Conservation (phyloP, 2,329 filamentous ascomycete genomes). For the Talaromyces funiculosus region DNA sequence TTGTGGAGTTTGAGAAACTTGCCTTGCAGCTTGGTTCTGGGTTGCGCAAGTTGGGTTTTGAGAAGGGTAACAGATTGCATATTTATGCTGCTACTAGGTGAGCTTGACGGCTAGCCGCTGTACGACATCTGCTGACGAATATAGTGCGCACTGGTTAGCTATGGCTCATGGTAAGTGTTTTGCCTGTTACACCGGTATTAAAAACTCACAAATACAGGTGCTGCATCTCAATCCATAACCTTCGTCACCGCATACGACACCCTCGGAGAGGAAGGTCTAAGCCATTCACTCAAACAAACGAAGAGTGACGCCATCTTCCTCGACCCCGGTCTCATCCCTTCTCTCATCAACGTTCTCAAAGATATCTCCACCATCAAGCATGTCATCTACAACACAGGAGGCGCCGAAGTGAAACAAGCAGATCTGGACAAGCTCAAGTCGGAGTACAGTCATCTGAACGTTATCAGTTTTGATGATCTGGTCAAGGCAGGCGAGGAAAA, state of each 20-base stretch:
- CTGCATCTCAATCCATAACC: slow-evolving; percentile 75
- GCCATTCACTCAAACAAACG: slow-evolving; percentile 80
- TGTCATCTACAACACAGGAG: slow-evolving; percentile 53
- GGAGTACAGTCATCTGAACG: slow-evolving; percentile 48
- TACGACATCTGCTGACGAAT: background rate
- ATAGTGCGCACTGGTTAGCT: slow-evolving; percentile 73
- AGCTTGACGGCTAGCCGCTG: slow-evolving; percentile 19
- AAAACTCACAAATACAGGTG: slow-evolving; percentile 38
- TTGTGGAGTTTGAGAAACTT: slow-evolving; percentile 69
- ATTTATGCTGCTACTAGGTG: slow-evolving; percentile 79
- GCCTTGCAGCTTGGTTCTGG: slow-evolving; percentile 66
- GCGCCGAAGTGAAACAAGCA: slow-evolving; percentile 46
- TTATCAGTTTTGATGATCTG: slow-evolving; percentile 53
- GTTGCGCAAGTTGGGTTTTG: slow-evolving; percentile 67
- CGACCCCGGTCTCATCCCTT: slow-evolving; percentile 69
- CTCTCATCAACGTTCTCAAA: slow-evolving; percentile 52
- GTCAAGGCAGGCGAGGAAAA: slow-evolving; percentile 56
- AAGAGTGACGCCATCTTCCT: slow-evolving; percentile 77
- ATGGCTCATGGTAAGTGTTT: slow-evolving; percentile 60
- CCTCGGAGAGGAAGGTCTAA: slow-evolving; percentile 74
- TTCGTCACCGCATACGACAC: slow-evolving; percentile 96
- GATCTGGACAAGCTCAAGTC: slow-evolving; percentile 51
- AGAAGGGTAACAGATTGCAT: slow-evolving; percentile 64
- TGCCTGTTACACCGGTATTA: too few species aligned
- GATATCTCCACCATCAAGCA: slow-evolving; percentile 52